phyloP scores from a whole-genome alignment of 257 asterid species.

The Apocynum venetum region DNA sequence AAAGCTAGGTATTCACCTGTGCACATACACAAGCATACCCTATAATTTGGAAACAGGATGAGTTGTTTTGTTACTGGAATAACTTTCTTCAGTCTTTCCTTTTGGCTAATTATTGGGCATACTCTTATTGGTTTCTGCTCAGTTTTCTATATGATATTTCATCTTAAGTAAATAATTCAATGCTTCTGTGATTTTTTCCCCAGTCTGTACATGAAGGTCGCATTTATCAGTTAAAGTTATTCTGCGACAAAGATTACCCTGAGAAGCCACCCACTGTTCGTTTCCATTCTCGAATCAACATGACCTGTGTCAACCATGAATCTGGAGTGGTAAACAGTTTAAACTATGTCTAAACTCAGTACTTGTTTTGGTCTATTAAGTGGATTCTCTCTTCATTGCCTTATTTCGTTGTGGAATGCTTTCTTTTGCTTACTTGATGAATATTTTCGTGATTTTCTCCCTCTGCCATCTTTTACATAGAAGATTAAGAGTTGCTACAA shows the following conservation, averaged over 20 bases:
- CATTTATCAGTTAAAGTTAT: slow-evolving; percentile 78
- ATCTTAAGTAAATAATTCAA: neutral
- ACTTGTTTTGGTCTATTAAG: neutral
- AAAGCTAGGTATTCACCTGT: neutral
- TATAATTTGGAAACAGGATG: neutral
- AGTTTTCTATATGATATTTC: slow-evolving; percentile 2
- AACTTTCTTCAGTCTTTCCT: neutral
- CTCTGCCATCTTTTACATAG: neutral
- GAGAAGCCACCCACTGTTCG: slow-evolving; percentile 93
- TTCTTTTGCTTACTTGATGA: neutral
- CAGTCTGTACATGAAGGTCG: slow-evolving; percentile 95
- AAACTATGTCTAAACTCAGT: neutral
- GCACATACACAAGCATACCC: neutral
- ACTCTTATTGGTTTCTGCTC: neutral
- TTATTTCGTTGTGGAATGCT: neutral
- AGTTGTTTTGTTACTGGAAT: neutral
- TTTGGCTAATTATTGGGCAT: neutral
- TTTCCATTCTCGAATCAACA: slow-evolving; percentile 77
- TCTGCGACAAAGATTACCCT: slow-evolving; percentile 91
- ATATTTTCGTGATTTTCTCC: neutral
- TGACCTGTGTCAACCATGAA: slow-evolving; percentile 76
- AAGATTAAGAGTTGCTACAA: neutral
- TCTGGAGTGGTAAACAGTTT: slow-evolving; percentile 55
- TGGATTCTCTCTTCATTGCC: neutral
- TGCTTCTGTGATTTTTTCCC: neutral